Conservation (phyloP, 108 stramenopile genomes). For the Conticribra guillardii region DNA sequence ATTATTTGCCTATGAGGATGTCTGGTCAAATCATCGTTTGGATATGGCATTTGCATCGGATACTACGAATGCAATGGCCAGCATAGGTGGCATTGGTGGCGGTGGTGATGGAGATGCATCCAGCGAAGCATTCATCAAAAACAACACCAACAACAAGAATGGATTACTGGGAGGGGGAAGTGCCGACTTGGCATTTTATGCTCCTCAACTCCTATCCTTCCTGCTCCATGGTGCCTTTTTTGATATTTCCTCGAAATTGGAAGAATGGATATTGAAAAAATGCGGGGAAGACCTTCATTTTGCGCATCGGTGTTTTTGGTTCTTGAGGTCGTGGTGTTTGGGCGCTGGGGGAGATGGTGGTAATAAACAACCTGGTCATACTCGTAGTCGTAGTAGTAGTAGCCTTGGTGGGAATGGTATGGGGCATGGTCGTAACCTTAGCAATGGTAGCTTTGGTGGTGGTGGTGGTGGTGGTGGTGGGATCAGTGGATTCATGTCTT, state of each 20-base stretch:
- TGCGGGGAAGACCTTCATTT: constrained; percentile 75
- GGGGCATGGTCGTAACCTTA: constrained; percentile 4
- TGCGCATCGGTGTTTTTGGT: constrained; percentile 91
- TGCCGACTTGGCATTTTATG: constrained; percentile 70
- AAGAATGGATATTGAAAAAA: constrained; percentile 82
- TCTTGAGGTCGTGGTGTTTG: constrained; percentile 85
- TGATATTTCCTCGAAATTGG: constrained; percentile 62
- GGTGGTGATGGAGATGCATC: constrained; percentile 1
- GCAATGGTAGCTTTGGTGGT: constrained; percentile 4
- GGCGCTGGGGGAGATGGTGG: constrained; percentile 23
- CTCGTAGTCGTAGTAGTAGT: constrained; percentile 8
- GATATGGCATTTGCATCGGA: constrained; percentile 70
- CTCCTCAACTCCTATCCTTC: constrained; percentile 86
- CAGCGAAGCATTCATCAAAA: too few species aligned
- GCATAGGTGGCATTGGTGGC: too few species aligned
- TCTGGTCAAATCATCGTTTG: constrained; percentile 63
- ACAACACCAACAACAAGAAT: background rate
- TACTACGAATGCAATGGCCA: constrained; percentile 10
- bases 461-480: constrained; percentile 10
- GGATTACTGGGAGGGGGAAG: constrained; percentile 16
- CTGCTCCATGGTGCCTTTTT: constrained; percentile 86
- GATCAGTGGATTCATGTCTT: constrained; percentile 3
- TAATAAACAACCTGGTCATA: constrained; percentile 15
- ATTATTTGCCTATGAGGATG: constrained; percentile 88
- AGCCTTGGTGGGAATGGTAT: constrained; percentile 9